phyloP scores from a whole-genome alignment of 176 grass and related monocot species.

The Tuctoria greenei region DNA sequence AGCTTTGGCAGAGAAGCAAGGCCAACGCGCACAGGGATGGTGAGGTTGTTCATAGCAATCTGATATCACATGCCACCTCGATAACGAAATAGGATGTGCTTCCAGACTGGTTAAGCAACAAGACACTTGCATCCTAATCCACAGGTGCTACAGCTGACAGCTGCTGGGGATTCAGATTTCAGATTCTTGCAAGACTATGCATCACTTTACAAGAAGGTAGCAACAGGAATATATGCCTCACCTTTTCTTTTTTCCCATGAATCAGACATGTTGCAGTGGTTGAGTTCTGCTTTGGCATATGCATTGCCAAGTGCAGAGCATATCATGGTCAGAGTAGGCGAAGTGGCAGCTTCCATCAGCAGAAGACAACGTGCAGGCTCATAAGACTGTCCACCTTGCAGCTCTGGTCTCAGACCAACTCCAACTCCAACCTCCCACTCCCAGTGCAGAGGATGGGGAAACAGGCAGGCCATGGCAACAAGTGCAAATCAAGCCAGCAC shows the following conservation, averaged over 20 bases:
- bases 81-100: background rate
- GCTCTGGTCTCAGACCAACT: slow-evolving; percentile 20
- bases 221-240: slow-evolving; percentile 14
- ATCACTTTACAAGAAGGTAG: slow-evolving; percentile 26
- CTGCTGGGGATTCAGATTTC: slow-evolving; percentile 23
- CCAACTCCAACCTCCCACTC: slow-evolving; percentile 20
- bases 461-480: slow-evolving; percentile 36
- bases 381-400: slow-evolving; percentile 38
- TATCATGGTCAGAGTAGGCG: slow-evolving; percentile 21
- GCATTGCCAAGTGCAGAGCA: slow-evolving; percentile 1
- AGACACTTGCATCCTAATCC: slow-evolving; percentile 23
- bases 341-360: slow-evolving; percentile 39
- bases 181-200: slow-evolving; percentile 24
- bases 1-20: slow-evolving; percentile 32
- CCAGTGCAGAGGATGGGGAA: slow-evolving; percentile 27
- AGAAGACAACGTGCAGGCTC: slow-evolving; percentile 47
- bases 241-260: slow-evolving; percentile 44
- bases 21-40: background rate
- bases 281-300: slow-evolving; percentile 18
- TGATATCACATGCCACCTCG: background rate
- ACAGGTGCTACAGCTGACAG: slow-evolving; percentile 30
- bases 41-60: slow-evolving; percentile 11
- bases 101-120: slow-evolving; percentile 15
- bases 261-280: slow-evolving; percentile 38
- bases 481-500: slow-evolving; percentile 57